phyloP scores from a whole-genome alignment of 495 filamentous ascomycete species.

The Hypomontagnella submonticulosa region DNA sequence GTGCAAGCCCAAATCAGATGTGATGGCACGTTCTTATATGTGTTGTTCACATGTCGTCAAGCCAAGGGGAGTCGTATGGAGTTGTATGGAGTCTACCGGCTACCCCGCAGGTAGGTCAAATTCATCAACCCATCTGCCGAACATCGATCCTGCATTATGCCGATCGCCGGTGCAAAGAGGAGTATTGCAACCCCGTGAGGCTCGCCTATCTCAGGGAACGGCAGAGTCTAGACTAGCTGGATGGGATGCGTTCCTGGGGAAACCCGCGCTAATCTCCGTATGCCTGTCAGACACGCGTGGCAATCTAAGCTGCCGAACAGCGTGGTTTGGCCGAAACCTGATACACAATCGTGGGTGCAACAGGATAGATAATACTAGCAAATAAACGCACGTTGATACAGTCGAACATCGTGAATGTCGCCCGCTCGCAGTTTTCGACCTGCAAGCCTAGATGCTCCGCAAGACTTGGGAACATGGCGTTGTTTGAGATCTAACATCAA shows the following conservation, averaged over 20 bases:
- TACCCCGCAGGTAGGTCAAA: constrained; percentile 41
- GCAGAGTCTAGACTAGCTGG: constrained; percentile 12
- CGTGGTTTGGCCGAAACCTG: no score
- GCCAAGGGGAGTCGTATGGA: constrained; percentile 10
- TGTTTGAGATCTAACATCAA: no score
- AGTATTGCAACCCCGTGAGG: constrained; percentile 11
- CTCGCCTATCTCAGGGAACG: background rate
- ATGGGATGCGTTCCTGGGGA: background rate
- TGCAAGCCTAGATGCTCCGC: no score
- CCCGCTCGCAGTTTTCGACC: no score
- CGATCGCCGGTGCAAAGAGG: constrained; percentile 27
- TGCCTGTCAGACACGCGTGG: background rate
- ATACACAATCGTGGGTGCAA: no score
- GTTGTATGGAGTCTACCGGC: constrained; percentile 5
- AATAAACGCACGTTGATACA: no score
- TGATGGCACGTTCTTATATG: constrained; percentile 13
- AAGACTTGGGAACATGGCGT: no score
- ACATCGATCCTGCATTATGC: constrained; percentile 33
- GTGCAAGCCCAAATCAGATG: background rate
- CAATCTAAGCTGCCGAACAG: no score
- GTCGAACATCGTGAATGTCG: no score
- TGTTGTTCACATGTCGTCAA: constrained; percentile 13
- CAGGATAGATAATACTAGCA: no score
- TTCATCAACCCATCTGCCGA: constrained; percentile 43
- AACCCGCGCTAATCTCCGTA: constrained; percentile 9